These are phyloP conservation scores for Ganoderma multipileum DNA, from an alignment of 1,284 basidiomycete genomes.

Conservation along the genomic window DNA sequence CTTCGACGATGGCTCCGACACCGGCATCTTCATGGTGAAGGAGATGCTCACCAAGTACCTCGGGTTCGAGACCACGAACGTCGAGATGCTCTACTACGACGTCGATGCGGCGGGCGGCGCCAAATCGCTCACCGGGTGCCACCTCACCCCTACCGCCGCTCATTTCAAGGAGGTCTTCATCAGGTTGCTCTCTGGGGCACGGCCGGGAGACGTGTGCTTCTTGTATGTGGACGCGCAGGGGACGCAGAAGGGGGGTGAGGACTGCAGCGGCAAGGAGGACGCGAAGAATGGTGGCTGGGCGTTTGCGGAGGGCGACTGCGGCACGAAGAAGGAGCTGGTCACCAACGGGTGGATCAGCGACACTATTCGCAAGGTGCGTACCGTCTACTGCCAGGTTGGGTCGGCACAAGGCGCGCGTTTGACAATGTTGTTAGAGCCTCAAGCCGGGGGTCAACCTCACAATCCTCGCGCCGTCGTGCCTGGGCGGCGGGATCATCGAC, in stretches of 20 bases:
- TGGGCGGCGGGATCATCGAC: not conserved
- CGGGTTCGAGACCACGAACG: not conserved
- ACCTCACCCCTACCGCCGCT: not conserved
- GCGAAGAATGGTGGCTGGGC: not conserved
- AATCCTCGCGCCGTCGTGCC: not conserved
- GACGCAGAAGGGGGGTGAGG: not conserved
- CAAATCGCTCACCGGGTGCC: not conserved
- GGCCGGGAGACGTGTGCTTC: not conserved
- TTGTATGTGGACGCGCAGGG: conserved; percentile 2
- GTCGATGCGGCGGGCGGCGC: not conserved
- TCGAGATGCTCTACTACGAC: not conserved
- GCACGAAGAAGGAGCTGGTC: not conserved
- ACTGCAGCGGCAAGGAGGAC: not conserved
- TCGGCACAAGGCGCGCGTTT: not conserved
- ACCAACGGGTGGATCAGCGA: not conserved
- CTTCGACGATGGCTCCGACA: not conserved
- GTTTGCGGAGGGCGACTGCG: not conserved
- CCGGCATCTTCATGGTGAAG: conserved; percentile 2
- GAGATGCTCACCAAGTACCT: conserved; percentile 3
- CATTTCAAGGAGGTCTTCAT: not conserved
- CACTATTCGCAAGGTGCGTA: not conserved
- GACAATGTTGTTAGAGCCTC: not conserved
- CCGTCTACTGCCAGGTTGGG: not conserved
- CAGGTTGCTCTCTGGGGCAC: not conserved
- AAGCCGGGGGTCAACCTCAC: not conserved